These are phyloP conservation scores for Dendrobium officinale DNA, from an alignment of 106 monocot species.

Conservation along the genomic window DNA sequence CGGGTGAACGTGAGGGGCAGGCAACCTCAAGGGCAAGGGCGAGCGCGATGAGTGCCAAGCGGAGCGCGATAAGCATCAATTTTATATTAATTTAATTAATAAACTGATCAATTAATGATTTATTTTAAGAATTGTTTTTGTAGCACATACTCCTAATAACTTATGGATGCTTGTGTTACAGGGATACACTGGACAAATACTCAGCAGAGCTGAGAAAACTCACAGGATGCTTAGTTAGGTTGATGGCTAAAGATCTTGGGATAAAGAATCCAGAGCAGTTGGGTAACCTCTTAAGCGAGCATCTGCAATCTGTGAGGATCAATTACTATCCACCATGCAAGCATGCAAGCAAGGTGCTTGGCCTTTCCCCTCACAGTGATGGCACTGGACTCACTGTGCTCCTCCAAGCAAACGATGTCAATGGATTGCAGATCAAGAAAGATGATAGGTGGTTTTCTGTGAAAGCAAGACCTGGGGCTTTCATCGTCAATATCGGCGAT, in stretches of 20 bases:
- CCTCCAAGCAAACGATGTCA: constrained; percentile 35
- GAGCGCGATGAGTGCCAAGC: too few relatives aligned
- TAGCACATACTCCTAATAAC: too few relatives aligned
- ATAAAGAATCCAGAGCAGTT: background rate
- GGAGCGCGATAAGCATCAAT: too few relatives aligned
- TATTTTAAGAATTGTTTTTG: too few relatives aligned
- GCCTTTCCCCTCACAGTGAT: constrained; percentile 48
- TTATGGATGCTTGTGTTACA: background rate
- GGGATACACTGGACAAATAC: background rate
- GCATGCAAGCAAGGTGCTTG: constrained; percentile 28
- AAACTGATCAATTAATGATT: too few relatives aligned
- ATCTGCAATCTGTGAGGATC: constrained; percentile 33
- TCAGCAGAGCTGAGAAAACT: background rate
- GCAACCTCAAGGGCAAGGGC: too few relatives aligned
- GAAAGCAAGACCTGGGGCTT: constrained; percentile 22
- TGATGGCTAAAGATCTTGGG: background rate
- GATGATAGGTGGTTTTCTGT: constrained; percentile 34
- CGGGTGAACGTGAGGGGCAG: too few relatives aligned
- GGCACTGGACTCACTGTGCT: constrained; percentile 24
- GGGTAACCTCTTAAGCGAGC: background rate
- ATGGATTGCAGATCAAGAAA: constrained; percentile 44
- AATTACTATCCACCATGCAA: constrained; percentile 56
- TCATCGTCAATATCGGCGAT: constrained; percentile 50
- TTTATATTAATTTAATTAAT: too few relatives aligned
- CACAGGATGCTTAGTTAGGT: background rate